Evolutionary conservation across 768 basidiomycete species (phyloP), one percentile per base, ranked within the genome.

Genomic region (Suillus tomentosus): DNA sequence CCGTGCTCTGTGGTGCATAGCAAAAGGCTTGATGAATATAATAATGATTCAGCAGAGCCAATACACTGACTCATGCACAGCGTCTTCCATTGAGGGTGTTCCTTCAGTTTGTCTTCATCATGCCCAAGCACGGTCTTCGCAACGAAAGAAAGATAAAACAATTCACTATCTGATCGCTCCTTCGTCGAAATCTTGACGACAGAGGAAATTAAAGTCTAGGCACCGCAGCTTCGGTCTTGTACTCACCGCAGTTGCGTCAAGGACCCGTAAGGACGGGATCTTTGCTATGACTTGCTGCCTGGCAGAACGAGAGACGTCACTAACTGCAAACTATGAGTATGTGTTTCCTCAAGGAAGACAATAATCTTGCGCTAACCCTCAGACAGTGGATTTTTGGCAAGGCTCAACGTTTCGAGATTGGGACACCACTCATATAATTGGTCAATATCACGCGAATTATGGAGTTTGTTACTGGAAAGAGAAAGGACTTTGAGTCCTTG

Each of bases 121-220:
- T 66, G 61, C 13, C 72, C 70, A 47, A 79, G 76, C 36, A 79
- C 81, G 47, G 83, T 73, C 54, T 81, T 83, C 60, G 80, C 79
- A 66, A 93, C 78, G 66, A 82, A 79, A 13, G 91, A 89, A 57
- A 95, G 80, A 76, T 95, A 96, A 72, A 91, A 91, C 31, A 93
- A 72, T 75, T 96, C 94, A 57, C 87, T 85, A 70, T 96, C 94
- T n/a, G 76, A 79, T 47, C 94, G 83, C 73, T 95, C 92, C 67
- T 82, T 86, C 10, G 73, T 67, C 10, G 88, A 84, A 53, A 95
- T 85, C 92, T 95, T 67, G 65, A 61, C n/a, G 34, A 11, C 19
- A 55, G 37, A 34, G 31, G 43, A 51, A 53, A 47, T 57, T 27
- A 71, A 43, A 72, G 69, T 47, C 45, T 59, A 40, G 51, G 57